Evolutionary conservation across 176 grass and related monocot species (phyloP).

Genomic region (Zea luxurians): DNA sequence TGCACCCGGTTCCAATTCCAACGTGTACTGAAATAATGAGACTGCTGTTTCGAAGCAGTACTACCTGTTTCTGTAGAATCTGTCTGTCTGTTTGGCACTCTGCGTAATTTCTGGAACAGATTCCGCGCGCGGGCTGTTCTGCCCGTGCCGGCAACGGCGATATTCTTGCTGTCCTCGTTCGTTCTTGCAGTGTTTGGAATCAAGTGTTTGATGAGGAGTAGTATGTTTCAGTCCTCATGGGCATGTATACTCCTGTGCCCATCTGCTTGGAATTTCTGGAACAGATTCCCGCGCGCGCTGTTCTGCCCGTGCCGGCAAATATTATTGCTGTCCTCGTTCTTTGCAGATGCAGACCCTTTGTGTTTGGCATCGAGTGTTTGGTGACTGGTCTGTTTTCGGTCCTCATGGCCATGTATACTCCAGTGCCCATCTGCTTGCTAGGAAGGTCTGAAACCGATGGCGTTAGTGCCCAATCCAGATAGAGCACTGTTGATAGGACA

Average conservation of each 20-base stretch:
- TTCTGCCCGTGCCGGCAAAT: background rate
- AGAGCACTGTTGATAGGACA: background rate
- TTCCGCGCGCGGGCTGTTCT: background rate
- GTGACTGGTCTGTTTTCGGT: background rate
- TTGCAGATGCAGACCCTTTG: background rate
- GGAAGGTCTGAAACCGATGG: background rate
- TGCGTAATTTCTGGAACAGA: background rate
- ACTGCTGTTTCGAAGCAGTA: background rate
- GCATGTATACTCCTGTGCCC: background rate
- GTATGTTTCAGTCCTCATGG: background rate
- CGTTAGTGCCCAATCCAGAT: background rate
- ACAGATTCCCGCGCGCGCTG: background rate
- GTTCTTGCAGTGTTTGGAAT: background rate
- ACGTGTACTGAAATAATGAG: conserved; percentile 25
- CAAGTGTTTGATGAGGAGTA: background rate
- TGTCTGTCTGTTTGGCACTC: background rate
- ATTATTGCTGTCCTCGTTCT: background rate
- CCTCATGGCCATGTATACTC: background rate
- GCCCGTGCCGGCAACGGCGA: background rate
- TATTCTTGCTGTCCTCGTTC: background rate
- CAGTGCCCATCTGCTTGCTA: background rate
- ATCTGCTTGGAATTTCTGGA: background rate
- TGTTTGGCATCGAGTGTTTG: background rate
- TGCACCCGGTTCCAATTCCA: background rate
- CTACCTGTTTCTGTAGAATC: background rate